These are phyloP conservation scores for Letharia columbiana DNA, from an alignment of 495 filamentous ascomycete species.

Conservation along the genomic window DNA sequence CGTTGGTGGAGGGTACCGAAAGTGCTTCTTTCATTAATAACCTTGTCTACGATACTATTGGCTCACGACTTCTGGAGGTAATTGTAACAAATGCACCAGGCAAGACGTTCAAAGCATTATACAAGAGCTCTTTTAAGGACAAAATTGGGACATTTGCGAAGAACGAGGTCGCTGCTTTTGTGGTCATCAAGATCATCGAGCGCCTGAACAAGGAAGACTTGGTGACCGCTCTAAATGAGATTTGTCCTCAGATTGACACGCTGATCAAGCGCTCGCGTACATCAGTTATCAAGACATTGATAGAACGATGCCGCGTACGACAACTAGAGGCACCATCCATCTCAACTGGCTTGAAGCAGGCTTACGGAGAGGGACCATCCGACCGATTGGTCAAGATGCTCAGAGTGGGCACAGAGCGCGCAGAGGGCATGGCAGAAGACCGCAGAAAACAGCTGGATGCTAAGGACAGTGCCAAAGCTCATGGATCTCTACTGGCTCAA, in stretches of 20 bases:
- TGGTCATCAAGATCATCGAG: slow-evolving; percentile 69
- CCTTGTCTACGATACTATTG: slow-evolving; percentile 79
- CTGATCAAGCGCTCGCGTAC: slow-evolving; percentile 67
- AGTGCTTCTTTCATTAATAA: slow-evolving; percentile 68
- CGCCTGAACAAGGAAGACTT: slow-evolving; percentile 78
- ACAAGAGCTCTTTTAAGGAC: slow-evolving; percentile 63
- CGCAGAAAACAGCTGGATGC: slow-evolving; percentile 24
- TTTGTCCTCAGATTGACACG: slow-evolving; percentile 57
- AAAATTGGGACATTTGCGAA: slow-evolving; percentile 68
- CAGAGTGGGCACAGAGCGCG: slow-evolving; percentile 34
- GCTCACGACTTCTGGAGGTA: slow-evolving; percentile 80
- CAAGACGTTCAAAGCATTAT: slow-evolving; percentile 78
- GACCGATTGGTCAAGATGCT: slow-evolving; percentile 51
- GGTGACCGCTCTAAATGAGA: slow-evolving; percentile 53
- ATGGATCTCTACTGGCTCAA: slow-evolving; percentile 60
- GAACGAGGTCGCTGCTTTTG: slow-evolving; percentile 83
- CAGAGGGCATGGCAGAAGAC: slow-evolving; percentile 33
- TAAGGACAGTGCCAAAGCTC: slow-evolving; percentile 42
- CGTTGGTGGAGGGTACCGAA: slow-evolving; percentile 48
- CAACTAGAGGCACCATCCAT: slow-evolving; percentile 51
- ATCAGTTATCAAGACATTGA: slow-evolving; percentile 66
- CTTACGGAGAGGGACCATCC: slow-evolving; percentile 49
- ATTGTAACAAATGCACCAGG: slow-evolving; percentile 72
- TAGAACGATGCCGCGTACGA: slow-evolving; percentile 73
- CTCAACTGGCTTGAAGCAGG: slow-evolving; percentile 49